Percentiles rank a stretch among this genome's conserved stretches.
Evolutionary conservation across 23 red algal species (phyloP).

Genomic region (Gracilaria vermiculophylla): DNA sequence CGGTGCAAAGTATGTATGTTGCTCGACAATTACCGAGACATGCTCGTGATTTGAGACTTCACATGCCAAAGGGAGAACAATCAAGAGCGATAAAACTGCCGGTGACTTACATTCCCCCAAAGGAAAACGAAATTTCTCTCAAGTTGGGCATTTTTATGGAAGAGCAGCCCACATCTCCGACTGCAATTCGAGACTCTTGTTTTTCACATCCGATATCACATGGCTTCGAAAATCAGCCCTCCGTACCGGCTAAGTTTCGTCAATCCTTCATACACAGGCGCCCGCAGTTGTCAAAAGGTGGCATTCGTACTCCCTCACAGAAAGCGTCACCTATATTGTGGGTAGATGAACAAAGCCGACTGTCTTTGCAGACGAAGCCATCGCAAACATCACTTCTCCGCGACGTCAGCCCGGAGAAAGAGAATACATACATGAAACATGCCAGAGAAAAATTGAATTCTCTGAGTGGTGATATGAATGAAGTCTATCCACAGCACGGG

Average conservation of each 20-base stretch:
- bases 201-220: neutral
- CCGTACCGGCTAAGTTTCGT: neutral
- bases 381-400: neutral
- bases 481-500: neutral
- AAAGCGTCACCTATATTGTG: neutral
- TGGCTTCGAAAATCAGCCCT: neutral
- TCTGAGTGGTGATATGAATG: neutral
- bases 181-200: neutral
- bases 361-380: neutral
- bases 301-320: neutral
- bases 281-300: neutral
- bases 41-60: neutral
- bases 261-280: neutral
- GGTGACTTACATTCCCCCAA: neutral
- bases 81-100: neutral
- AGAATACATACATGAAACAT: no score
- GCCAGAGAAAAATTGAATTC: neutral
- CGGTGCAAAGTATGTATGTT: neutral
- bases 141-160: neutral
- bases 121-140: neutral
- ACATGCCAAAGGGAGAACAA: neutral
- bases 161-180: slow-evolving; percentile 7
- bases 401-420: neutral
- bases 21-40: neutral
- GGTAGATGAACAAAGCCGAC: neutral